Conservation (phyloP, 768 basidiomycete species). For the Boletales sp. region DNA sequence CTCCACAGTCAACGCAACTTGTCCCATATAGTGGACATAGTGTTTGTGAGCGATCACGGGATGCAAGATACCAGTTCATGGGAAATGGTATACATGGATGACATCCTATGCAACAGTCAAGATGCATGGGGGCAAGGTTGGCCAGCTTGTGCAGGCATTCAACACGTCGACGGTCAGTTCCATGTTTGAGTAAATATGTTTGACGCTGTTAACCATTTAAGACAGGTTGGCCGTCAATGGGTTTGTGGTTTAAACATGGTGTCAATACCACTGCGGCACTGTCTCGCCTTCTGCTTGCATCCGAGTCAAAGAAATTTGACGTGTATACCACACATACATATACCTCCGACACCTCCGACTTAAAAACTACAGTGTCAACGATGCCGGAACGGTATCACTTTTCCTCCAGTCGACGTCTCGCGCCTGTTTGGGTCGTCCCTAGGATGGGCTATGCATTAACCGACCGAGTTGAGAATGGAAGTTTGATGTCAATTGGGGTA, state of each 20-base stretch:
- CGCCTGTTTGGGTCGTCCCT: slow-evolving; percentile 80
- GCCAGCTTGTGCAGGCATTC: slow-evolving; percentile 10
- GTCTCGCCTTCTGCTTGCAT: slow-evolving; percentile 47
- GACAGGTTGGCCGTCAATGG: slow-evolving; percentile 88
- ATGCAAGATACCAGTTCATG: slow-evolving; percentile 83
- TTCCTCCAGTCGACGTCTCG: slow-evolving; percentile 63
- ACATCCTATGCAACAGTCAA: slow-evolving; percentile 14
- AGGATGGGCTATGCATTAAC: slow-evolving; percentile 77
- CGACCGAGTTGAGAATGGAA: slow-evolving; percentile 53
- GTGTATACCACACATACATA: slow-evolving; percentile 37
- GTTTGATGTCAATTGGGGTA: slow-evolving; percentile 65
- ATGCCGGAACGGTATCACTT: slow-evolving; percentile 86
- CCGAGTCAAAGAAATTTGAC: slow-evolving; percentile 52
- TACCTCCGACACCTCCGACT: background rate
- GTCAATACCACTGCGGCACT: slow-evolving; percentile 55
- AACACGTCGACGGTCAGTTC: slow-evolving; percentile 12
- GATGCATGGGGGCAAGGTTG: slow-evolving; percentile 7
- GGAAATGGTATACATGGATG: slow-evolving; percentile 74
- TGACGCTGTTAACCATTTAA: background rate
- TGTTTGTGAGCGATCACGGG: slow-evolving; percentile 85
- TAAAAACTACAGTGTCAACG: background rate
- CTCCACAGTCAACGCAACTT: slow-evolving; percentile 70
- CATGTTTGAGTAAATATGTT: background rate
- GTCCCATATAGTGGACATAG: slow-evolving; percentile 74
- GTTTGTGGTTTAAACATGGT: slow-evolving; percentile 65